Base-by-base conservation (phyloP, 2,329 filamentous ascomycete genomes). In the Myriosclerotinia scirpicola region DNA sequence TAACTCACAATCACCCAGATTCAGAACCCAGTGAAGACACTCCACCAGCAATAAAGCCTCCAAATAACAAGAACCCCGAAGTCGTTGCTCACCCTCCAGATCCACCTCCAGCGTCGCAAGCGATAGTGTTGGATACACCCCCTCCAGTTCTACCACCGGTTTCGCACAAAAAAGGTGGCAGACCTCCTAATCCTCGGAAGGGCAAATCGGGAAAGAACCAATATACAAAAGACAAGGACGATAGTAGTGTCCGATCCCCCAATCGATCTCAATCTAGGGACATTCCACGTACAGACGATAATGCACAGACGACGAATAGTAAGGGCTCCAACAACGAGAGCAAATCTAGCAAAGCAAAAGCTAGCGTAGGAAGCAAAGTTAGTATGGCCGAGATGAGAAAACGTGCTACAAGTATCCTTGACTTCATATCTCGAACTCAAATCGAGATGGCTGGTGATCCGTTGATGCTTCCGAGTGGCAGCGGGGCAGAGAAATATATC, bases 371-470 rank as follows among this genome's bases (percentile, higher is more conserved):
- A 61, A 79, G 80, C 71, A 92, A 91, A 76, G 86, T 93, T 67
- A 93, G 88, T 38, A 91, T 96, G 88, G 89, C 89, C 68, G 93
- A 97, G 75, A 93, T 96, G 87, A 92, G 91, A 79, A 87, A 91
- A 70, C 89, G 92, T 12, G 92, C 93, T 7, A 86, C 90, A 5
- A 90, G 86, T 26, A 96, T 97, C 75, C 84, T 96, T 67, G 92
- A 95, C 72, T 97, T 94, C 75, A 97, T 97, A 70, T 89, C 90
- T 5, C 87, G 92, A 71, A 94, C 92, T 67, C 93, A 97, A 77
- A 83, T 96, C 8, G 93, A 97, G 74, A 85, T 96, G 78, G 92
- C 91, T 1, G 87, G 85, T 40, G 89, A 88, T 77, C 82, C 79
- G 8, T 55, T 50, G 8, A 75, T 78, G 64, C 74, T 79, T 30